Conservation (phyloP, 176 grass and related monocot species). For the Cenchrus purpureus region DNA sequence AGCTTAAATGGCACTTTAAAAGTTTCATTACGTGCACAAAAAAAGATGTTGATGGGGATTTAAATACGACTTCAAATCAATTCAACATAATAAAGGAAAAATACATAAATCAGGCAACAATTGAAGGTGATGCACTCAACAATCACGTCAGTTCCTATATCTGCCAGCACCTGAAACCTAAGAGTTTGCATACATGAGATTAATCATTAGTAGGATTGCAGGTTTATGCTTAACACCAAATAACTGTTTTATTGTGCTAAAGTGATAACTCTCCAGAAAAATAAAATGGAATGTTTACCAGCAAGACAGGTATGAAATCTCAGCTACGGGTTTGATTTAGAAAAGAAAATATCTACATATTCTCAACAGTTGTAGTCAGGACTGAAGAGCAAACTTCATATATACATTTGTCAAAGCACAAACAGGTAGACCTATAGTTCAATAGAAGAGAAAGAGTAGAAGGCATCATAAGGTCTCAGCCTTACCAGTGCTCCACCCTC, state of each 20-base stretch:
- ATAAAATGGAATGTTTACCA: background rate
- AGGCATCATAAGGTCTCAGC: background rate
- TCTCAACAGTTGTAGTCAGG: background rate
- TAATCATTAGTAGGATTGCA: conserved; percentile 17
- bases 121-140: conserved; percentile 54
- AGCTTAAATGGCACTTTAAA: too few species aligned
- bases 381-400: conserved; percentile 5
- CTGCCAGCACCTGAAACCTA: conserved; percentile 82
- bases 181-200: conserved; percentile 15
- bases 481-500: conserved; percentile 99
- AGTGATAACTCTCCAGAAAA: conserved; percentile 1
- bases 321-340: conserved; percentile 1
- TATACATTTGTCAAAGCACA: conserved; percentile 27
- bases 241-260: conserved; percentile 22
- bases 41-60: too few species aligned
- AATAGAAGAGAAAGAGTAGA: conserved; percentile 36
- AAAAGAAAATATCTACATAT: background rate
- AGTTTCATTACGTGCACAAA: too few species aligned
- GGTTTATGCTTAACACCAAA: conserved; percentile 4
- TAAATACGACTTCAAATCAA: too few species aligned
- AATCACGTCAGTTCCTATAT: conserved; percentile 98
- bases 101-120: too few species aligned
- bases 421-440: background rate
- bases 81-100: too few species aligned
- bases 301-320: background rate